These are phyloP conservation scores for Cladosporium sp. DNA, from an alignment of 2,329 filamentous ascomycete genomes.

Conservation along the genomic window DNA sequence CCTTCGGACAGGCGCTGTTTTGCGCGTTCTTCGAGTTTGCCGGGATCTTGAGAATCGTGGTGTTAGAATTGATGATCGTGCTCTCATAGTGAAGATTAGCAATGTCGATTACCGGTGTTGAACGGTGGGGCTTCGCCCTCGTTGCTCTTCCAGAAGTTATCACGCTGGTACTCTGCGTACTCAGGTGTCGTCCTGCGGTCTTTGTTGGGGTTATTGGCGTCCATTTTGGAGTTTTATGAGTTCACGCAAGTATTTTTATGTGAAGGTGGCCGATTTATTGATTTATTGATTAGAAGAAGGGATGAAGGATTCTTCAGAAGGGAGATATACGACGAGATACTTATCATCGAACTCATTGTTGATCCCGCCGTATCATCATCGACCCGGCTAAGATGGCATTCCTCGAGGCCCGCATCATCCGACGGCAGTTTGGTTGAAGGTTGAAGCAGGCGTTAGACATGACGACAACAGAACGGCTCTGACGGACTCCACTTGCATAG, in stretches of 20 bases:
- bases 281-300: no score
- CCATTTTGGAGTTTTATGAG: constrained; percentile 34
- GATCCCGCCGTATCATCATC: not conserved
- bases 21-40: constrained; percentile 59
- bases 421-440: not conserved
- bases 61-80: not conserved
- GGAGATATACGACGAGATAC: not conserved
- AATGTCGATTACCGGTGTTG: constrained; percentile 47
- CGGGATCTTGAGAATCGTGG: constrained; percentile 48
- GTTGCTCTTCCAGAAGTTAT: constrained; percentile 57
- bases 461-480: constrained; percentile 1
- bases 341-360: not conserved
- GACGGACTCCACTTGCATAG: not conserved
- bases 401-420: not conserved
- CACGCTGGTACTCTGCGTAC: constrained; percentile 56
- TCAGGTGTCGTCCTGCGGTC: constrained; percentile 53
- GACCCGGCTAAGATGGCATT: not conserved
- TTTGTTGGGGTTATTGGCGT: constrained; percentile 55
- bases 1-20: constrained; percentile 57
- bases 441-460: not conserved
- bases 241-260: not conserved
- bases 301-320: not conserved
- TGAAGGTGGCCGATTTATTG: not conserved
- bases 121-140: constrained; percentile 52
- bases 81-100: not conserved